Base-by-base conservation (phyloP, 805 yeast genomes). In the Pichia paraexigua region DNA sequence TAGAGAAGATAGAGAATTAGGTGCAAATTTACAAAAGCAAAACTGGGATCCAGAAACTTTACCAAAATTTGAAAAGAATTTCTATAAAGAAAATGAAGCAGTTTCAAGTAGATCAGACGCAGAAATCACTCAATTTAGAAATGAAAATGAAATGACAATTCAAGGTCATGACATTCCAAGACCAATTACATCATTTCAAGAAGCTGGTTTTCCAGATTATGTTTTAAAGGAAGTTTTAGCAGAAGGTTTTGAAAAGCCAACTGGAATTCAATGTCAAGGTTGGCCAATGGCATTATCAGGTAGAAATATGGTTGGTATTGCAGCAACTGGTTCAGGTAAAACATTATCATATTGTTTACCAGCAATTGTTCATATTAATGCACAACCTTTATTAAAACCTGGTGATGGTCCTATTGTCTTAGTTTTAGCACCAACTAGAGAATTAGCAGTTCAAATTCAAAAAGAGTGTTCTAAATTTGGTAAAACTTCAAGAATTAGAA, bases 241-340 rank as follows among this genome's bases (percentile, higher is more conserved):
- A 54, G 90, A 87, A 72, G 98, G 98, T 55, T 94, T 94, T 75
- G 94, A 84, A 51, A 80, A 75, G 58, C 99, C 99, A 63, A 94
- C 99, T 52, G 90, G 89, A 59, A 94, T 94, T 66, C 99, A 94
- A 76, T 89, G 97, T 72, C 99, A 94, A 77, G 99, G 99, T 76
- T 94, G 99, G 99, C 99, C 99, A 58, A 94, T 94, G 99, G 99
- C 99, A 65, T 77, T 91, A 53, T 83, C 92, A 63, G 99, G 99
- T 77, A 88, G 98, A 75, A 98, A 94, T 70, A 86, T 94, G 92
- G 87, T 94, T 72, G 99, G 99, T 79, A 85, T 94, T 70, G 98
- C 99, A 52, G 86, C 97, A 61, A 94, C 99, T 60, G 99, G 99
- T 74, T 91, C 97, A 51, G 99, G 99, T 79, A 94, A 94, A 78